Evolutionary conservation across 495 filamentous ascomycete genomes (phyloP).

Genomic region (Saxophila tyrrhenica): DNA sequence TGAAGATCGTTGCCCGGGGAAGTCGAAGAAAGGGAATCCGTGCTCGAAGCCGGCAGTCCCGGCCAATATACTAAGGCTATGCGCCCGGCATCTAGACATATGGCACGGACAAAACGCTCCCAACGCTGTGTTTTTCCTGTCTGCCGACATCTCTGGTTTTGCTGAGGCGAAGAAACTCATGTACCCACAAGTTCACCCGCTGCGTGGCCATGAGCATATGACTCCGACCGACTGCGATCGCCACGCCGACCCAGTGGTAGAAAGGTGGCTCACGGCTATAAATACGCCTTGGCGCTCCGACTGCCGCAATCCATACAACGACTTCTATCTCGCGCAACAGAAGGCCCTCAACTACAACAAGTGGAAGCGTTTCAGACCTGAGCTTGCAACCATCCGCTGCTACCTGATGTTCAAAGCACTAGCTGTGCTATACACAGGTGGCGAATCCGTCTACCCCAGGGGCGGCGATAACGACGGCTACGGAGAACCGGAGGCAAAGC

Average conservation of each 20-base stretch:
- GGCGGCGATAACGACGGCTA: conserved; percentile 7
- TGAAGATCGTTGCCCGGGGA: too few relatives aligned
- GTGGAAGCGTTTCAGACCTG: not conserved
- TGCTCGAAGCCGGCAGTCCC: too few relatives aligned
- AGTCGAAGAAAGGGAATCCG: too few relatives aligned
- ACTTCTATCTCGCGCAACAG: not conserved
- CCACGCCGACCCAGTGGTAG: not conserved
- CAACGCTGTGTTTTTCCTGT: too few relatives aligned
- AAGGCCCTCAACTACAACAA: not conserved
- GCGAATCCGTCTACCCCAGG: not conserved
- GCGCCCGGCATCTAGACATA: too few relatives aligned
- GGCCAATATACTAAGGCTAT: too few relatives aligned
- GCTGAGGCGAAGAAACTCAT: not conserved
- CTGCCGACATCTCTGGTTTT: not conserved
- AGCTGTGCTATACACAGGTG: not conserved
- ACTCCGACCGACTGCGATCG: not conserved
- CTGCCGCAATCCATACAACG: not conserved
- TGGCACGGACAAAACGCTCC: too few relatives aligned
- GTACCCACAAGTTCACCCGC: not conserved
- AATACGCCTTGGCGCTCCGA: not conserved
- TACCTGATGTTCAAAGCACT: not conserved
- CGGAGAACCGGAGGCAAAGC: not conserved
- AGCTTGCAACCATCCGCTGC: not conserved
- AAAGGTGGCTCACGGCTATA: not conserved
- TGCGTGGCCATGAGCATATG: not conserved